A percentile compares a stretch with the other conserved stretches of the same genome.
Conservation (phyloP, 2,329 filamentous ascomycete genomes). For the Paracoccidioides lutzii region DNA sequence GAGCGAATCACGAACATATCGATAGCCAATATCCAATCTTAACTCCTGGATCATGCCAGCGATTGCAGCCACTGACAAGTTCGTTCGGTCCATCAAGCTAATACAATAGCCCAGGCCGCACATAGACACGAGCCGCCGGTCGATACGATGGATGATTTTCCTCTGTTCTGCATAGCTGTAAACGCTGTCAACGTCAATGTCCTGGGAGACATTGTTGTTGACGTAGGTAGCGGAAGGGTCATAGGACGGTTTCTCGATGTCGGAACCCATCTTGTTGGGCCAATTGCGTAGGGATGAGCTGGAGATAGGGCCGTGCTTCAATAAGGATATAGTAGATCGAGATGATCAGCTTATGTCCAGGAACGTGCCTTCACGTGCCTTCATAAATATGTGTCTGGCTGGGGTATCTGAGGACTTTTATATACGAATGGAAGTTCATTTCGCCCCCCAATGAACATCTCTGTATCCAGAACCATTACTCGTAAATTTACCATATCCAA, state of each 20-base stretch:
- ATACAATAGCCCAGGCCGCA: constrained; percentile 59
- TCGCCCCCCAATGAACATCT: no score
- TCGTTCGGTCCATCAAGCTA: constrained; percentile 67
- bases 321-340: no score
- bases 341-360: no score
- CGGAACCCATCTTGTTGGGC: no score
- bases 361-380: no score
- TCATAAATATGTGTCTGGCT: no score
- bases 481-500: no score
- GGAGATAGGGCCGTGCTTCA: no score
- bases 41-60: constrained; percentile 37
- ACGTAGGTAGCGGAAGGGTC: neutral
- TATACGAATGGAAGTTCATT: no score
- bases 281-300: no score
- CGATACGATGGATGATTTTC: constrained; percentile 56
- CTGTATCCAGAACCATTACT: no score
- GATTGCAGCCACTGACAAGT: constrained; percentile 59
- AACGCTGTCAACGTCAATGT: constrained; percentile 11
- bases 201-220: constrained; percentile 5
- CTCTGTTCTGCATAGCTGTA: constrained; percentile 51
- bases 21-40: constrained; percentile 16
- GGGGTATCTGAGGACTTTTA: no score
- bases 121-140: constrained; percentile 50
- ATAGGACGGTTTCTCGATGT: neutral
- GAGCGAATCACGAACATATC: constrained; percentile 12